These are phyloP conservation scores for Entonaema liquescens DNA, from an alignment of 495 filamentous ascomycete genomes.

Conservation along the genomic window DNA sequence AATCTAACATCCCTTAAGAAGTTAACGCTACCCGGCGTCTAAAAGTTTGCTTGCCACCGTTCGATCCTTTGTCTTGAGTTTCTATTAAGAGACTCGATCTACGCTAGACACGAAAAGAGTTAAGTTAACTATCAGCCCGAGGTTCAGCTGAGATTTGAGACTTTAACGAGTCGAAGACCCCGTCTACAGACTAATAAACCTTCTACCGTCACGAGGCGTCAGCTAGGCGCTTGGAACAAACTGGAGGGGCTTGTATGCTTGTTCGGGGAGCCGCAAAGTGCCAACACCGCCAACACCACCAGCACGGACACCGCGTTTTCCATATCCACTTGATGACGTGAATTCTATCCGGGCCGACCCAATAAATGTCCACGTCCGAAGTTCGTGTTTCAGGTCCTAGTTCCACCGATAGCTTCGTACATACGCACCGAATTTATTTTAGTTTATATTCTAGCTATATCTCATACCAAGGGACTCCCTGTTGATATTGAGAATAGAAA, in stretches of 20 bases:
- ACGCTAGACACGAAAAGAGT: constrained; percentile 23
- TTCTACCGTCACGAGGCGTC: background rate
- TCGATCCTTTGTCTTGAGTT: constrained; percentile 16
- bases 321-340: constrained; percentile 30
- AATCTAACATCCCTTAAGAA: background rate
- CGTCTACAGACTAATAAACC: background rate
- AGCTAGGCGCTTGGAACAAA: constrained; percentile 21
- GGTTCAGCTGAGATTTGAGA: constrained; percentile 3
- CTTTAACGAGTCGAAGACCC: background rate
- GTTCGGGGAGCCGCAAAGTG: constrained; percentile 25
- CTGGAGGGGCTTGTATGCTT: constrained; percentile 23
- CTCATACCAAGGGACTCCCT: constrained; percentile 9
- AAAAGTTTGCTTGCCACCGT: constrained; percentile 12
- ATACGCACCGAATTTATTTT: constrained; percentile 3
- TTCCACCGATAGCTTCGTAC: constrained; percentile 6
- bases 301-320: background rate
- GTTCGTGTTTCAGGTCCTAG: constrained; percentile 1
- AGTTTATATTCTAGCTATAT: background rate
- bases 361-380: constrained; percentile 22
- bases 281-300: constrained; percentile 5
- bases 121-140: constrained; percentile 23
- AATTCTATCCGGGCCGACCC: constrained; percentile 27
- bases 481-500: constrained; percentile 2
- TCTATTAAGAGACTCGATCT: constrained; percentile 11
- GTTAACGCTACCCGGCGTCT: background rate